These are phyloP conservation scores for Aspergillus wentii DNA, from an alignment of 495 filamentous ascomycete genomes.

Conservation along the genomic window DNA sequence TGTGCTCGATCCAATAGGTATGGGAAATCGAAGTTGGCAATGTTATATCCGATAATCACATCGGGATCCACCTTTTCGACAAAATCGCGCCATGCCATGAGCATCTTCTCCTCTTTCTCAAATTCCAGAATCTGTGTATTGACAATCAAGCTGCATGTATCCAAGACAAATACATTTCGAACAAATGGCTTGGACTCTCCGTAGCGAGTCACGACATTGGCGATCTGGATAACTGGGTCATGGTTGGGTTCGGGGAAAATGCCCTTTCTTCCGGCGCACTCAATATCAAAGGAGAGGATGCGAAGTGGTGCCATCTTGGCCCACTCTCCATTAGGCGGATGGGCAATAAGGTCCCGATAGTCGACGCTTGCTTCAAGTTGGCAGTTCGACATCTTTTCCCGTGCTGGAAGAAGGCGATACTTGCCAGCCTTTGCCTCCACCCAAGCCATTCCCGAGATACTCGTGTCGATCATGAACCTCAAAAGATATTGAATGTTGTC, in stretches of 20 bases:
- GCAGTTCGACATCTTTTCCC: constrained; percentile 76
- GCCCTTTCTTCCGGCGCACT: constrained; percentile 95
- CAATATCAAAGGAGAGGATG: constrained; percentile 95
- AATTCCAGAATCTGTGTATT: constrained; percentile 91
- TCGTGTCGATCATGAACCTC: constrained; percentile 95
- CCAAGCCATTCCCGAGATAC: constrained; percentile 95
- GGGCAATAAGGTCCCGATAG: constrained; percentile 79
- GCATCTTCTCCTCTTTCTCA: constrained; percentile 75
- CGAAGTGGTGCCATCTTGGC: constrained; percentile 96
- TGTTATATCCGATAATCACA: constrained; percentile 98
- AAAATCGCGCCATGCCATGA: constrained; percentile 84
- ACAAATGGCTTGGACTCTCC: constrained; percentile 95
- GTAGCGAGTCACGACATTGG: constrained; percentile 93
- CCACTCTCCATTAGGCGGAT: constrained; percentile 91
- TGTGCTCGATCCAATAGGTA: constrained; percentile 89
- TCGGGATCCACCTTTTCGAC: constrained; percentile 90
- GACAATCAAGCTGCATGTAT: constrained; percentile 86
- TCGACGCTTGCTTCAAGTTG: constrained; percentile 88
- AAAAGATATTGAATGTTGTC: constrained; percentile 94
- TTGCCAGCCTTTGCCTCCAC: constrained; percentile 74
- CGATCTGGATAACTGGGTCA: constrained; percentile 97
- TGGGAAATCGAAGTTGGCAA: constrained; percentile 97
- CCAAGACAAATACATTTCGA: constrained; percentile 91
- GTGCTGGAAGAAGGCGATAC: constrained; percentile 59
- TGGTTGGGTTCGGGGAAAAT: constrained; percentile 90